Evolutionary conservation across 768 basidiomycete species (phyloP), one percentile per base, ranked within the genome.

Genomic region (Psilocybe subaeruginosa): DNA sequence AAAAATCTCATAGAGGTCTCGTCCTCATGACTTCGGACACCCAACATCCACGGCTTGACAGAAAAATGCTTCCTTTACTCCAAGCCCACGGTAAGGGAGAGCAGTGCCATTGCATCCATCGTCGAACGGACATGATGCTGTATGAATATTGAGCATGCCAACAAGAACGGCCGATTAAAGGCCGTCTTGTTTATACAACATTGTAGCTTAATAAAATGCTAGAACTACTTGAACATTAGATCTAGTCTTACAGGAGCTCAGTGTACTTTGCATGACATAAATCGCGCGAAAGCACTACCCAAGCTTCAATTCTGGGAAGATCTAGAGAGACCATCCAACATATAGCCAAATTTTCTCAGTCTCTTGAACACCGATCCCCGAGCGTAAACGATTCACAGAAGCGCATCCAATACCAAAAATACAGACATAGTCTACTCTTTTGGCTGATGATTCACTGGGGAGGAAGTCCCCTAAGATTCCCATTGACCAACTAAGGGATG

Each of bases 341-440:
- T 53, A 53, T 53, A 35, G 51, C 51, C 16, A 53, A 53, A 53
- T 35, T 14, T 37, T 53, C 51, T 33, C 51, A 53, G n/a, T n/a
- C 14, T 5, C 5, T 17, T 35, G 23, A 37, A 51, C n/a, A 14
- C 33, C n/a, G 51, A 53, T 33, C 51, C 51, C 51, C 31, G 51
- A 53, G n/a, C 16, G 49, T 51, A 2, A 31, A 14, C 33, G 12
- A 30, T 43, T 43, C 41, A 51, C 29, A 31, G 29, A 51, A 31
- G 27, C 14, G 16, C 14, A 9, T 30, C 30, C 49, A 16, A 11
- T 5, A 29, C 49, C 49, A 29, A 51, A 51, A 51, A 51, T 51
- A 51, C 9, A 27, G 30, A 31, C 27, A 31, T 14, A 51, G 8
- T 5, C 9, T 29, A 16, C 27, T 0, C 14, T 12, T 16, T 16